These are phyloP conservation scores for Alternaria sp. DNA, from an alignment of 2,329 filamentous ascomycete genomes.

Conservation along the genomic window DNA sequence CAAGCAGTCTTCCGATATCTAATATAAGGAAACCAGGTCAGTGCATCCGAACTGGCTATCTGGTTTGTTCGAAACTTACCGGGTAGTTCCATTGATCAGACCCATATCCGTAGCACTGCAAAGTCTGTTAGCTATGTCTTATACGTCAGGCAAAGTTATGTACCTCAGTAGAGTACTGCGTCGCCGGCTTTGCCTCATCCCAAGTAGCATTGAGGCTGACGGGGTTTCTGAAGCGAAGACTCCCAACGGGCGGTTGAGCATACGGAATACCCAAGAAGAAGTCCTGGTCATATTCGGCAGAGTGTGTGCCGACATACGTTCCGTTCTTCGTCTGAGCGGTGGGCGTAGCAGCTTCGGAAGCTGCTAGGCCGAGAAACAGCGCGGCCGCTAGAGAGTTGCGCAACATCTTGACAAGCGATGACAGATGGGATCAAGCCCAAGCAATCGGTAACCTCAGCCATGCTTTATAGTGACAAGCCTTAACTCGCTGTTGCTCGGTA, in stretches of 20 bases:
- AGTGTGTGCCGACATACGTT: constrained; percentile 49
- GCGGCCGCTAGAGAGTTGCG: constrained; percentile 14
- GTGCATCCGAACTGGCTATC: neutral
- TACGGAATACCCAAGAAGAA: constrained; percentile 60
- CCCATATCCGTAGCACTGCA: constrained; percentile 47
- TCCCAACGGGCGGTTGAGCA: constrained; percentile 42
- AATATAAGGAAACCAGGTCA: neutral
- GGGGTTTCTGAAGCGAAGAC: constrained; percentile 60
- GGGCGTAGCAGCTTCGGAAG: constrained; percentile 27
- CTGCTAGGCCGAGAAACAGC: constrained; percentile 20
- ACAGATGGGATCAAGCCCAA: neutral
- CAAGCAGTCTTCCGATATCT: constrained; percentile 57
- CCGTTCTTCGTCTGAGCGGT: constrained; percentile 52
- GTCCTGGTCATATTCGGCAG: constrained; percentile 52
- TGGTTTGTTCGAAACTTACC: constrained; percentile 24
- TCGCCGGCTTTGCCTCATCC: constrained; percentile 47
- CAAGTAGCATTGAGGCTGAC: constrained; percentile 54
- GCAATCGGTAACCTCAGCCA: neutral
- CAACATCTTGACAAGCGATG: constrained; percentile 19
- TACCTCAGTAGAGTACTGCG: constrained; percentile 34
- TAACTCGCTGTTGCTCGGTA: neutral
- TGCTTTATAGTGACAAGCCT: constrained; percentile 8
- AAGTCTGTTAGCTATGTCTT: constrained; percentile 5
- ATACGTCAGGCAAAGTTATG: neutral
- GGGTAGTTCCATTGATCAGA: constrained; percentile 50